Evolutionary conservation across 805 yeast genomes (phyloP).

Genomic region (Kuraishia ogatae): DNA sequence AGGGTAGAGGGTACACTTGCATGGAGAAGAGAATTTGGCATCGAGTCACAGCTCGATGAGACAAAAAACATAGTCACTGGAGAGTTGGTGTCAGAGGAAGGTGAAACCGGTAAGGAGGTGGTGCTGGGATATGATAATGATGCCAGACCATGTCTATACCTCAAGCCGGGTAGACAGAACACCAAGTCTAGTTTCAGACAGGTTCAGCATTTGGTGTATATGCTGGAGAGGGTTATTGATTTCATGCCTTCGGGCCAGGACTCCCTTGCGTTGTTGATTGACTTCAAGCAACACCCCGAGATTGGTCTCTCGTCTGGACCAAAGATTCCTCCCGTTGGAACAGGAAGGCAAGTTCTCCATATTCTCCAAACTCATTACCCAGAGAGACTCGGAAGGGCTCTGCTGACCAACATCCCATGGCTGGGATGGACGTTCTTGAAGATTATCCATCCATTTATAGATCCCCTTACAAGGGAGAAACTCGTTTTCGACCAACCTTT

Average conservation of each 20-base stretch:
- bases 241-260: slow-evolving; percentile 97
- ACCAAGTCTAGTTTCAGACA: slow-evolving; percentile 85
- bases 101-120: slow-evolving; percentile 88
- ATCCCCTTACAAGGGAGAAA: slow-evolving; percentile 90
- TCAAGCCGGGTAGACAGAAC: slow-evolving; percentile 93
- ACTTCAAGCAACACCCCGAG: slow-evolving; percentile 75
- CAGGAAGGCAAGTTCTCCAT: slow-evolving; percentile 86
- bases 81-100: slow-evolving; percentile 52
- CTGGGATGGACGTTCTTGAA: slow-evolving; percentile 88
- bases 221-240: slow-evolving; percentile 87
- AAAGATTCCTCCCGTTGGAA: slow-evolving; percentile 81
- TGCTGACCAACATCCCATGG: slow-evolving; percentile 89
- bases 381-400: slow-evolving; percentile 89
- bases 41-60: slow-evolving; percentile 34
- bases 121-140: slow-evolving; percentile 87
- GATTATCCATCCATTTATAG: slow-evolving; percentile 91
- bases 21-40: slow-evolving; percentile 94
- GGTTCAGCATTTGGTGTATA: slow-evolving; percentile 91
- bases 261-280: slow-evolving; percentile 82
- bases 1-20: slow-evolving; percentile 72
- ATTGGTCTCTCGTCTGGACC: slow-evolving; percentile 42
- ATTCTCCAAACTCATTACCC: slow-evolving; percentile 97
- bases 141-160: slow-evolving; percentile 83
- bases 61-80: slow-evolving; percentile 44
- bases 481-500: slow-evolving; percentile 88